Percentiles rank a stretch among this genome's conserved stretches.
Evolutionary conservation across 768 basidiomycete genomes (phyloP).

Genomic region (Dioszegia hungarica): DNA sequence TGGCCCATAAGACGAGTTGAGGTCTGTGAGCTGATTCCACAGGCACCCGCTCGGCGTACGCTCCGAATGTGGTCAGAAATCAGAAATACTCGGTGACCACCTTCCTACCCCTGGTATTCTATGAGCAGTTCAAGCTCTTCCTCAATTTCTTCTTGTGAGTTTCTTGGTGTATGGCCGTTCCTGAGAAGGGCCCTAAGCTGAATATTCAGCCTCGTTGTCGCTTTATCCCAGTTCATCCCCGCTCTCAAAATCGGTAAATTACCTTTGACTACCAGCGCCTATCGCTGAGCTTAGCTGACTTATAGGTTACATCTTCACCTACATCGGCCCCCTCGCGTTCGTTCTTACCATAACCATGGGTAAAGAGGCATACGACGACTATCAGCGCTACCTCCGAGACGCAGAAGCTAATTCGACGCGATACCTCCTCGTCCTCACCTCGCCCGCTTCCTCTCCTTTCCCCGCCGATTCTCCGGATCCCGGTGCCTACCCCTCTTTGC

Average conservation of each 20-base stretch:
- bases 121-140: conserved; percentile 99
- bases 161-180: too few relatives aligned
- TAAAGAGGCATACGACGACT: conserved; percentile 98
- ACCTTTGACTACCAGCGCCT: too few relatives aligned
- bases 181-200: too few relatives aligned
- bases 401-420: conserved; percentile 90
- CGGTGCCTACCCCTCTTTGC: conserved; percentile 14
- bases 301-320: conserved; percentile 87
- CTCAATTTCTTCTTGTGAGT: conserved; percentile 99
- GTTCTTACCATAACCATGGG: conserved; percentile 94
- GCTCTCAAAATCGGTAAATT: conserved; percentile 84
- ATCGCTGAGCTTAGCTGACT: not conserved
- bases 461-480: conserved; percentile 3
- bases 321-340: conserved; percentile 92
- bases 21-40: not conserved
- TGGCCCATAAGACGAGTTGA: not conserved
- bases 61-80: conserved; percentile 89
- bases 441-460: conserved; percentile 36
- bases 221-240: conserved; percentile 90
- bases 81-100: conserved; percentile 96
- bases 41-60: conserved; percentile 44
- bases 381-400: conserved; percentile 86
- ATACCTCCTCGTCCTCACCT: conserved; percentile 72
- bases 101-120: conserved; percentile 95
- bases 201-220: conserved; percentile 90